Evolutionary conservation across 2,329 filamentous ascomycete species (phyloP), one percentile per base, ranked within the genome.

Genomic region (Penicillium verrucosum): DNA sequence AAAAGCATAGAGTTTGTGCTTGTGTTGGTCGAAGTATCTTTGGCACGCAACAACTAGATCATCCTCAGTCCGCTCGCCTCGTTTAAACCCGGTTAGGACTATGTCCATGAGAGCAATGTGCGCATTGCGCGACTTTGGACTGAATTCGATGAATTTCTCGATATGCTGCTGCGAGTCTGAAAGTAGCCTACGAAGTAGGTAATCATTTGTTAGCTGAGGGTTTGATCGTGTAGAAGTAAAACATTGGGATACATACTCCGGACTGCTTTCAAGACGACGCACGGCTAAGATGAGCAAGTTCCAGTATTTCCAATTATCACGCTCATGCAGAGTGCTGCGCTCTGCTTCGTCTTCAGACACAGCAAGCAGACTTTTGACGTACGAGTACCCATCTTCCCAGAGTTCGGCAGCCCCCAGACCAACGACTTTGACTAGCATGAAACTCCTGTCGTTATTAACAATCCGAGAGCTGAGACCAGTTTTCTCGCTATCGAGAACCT

Each of bases 281-380:
- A 68, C 67, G 12, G 74, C 69, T 18, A 60, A 64, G 11, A 78
- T 59, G 48, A 80, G 65, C 12, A 78, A 63, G n/a, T 67, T 70
- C 78, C 78, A 81, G 18, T 78, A 71, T 42, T 67, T 70, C 74
- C 78, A 79, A 52, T 80, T 77, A 61, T 79, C 74, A 52, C 71
- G 70, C 64, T 75, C 74, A 54, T 73, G 70, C 4, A 73, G 58
- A 25, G 61, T 56, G 10, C 68, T 69, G 16, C 60, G 61, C 32
- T 68, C 68, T 10, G 56, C 57, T 38, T 71, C 63, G n/a, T 67
- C 68, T 11, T 68, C 67, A 4, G 73, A 68, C 37, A 72, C 68
- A 7, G 69, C 64, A 51, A 79, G 67, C 18, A 79, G 58, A 18
- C 61, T 59, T 51, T 69, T 72, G 21, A 74, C 70, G 50, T 72